Evolutionary conservation across 345 rosid species (phyloP).

Genomic region (Cardamine occulta): DNA sequence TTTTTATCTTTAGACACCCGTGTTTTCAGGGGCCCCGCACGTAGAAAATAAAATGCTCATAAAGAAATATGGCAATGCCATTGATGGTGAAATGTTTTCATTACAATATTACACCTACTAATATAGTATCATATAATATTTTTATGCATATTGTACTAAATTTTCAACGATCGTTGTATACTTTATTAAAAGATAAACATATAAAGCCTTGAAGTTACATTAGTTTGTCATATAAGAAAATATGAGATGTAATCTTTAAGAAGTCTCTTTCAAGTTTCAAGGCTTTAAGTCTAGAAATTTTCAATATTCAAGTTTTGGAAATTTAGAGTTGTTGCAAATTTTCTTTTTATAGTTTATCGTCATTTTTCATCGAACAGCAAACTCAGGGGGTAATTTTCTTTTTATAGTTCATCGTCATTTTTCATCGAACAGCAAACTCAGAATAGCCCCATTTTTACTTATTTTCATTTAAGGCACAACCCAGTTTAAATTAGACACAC

Average conservation of each 20-base stretch:
- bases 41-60: slow-evolving; percentile 18
- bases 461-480: not conserved
- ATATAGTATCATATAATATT: slow-evolving; percentile 1
- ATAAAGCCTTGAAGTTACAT: slow-evolving; percentile 25
- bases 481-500: not conserved
- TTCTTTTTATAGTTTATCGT: not conserved
- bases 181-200: slow-evolving; percentile 25
- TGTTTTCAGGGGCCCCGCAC: slow-evolving; percentile 5
- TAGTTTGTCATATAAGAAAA: slow-evolving; percentile 12
- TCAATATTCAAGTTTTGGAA: not conserved
- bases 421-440: not conserved
- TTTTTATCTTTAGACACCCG: slow-evolving; percentile 3
- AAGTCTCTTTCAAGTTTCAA: slow-evolving; percentile 30
- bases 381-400: not conserved
- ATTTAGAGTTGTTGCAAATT: slow-evolving; percentile 6
- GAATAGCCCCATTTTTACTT: not conserved
- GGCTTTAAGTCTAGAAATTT: not conserved
- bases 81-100: slow-evolving; percentile 12
- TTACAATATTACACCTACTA: not conserved
- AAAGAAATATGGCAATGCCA: not conserved
- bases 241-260: slow-evolving; percentile 22
- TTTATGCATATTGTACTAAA: slow-evolving; percentile 3
- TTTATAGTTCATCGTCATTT: not conserved
- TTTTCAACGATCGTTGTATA: slow-evolving; percentile 25
- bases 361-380: not conserved